Conservation (phyloP, 257 asterid species). For the Linderniella brevidens region DNA sequence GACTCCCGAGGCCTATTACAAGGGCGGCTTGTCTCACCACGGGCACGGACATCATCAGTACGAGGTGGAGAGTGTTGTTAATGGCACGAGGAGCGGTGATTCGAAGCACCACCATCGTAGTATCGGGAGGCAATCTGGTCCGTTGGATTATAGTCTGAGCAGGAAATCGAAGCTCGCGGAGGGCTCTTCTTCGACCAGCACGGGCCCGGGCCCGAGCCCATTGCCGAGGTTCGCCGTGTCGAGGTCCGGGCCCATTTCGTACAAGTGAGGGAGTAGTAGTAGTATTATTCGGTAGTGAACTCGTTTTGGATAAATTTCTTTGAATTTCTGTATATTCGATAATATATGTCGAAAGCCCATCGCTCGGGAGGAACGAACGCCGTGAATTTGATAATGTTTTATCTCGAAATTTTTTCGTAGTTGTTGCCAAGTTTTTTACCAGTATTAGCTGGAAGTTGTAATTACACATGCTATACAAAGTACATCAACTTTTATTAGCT, state of each 20-base stretch:
- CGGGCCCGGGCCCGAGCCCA: slow-evolving; percentile 81
- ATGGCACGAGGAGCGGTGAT: slow-evolving; percentile 34
- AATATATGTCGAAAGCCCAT: too few species aligned
- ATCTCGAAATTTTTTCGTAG: too few species aligned
- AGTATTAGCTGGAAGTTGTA: too few species aligned
- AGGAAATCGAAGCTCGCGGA: slow-evolving; percentile 49
- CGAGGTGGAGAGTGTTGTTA: slow-evolving; percentile 26
- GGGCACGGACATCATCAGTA: slow-evolving; percentile 54
- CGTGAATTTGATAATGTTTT: too few species aligned
- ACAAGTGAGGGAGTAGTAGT: slow-evolving; percentile 25
- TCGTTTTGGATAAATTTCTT: too few species aligned
- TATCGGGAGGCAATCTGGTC: slow-evolving; percentile 65
- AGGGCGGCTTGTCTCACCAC: slow-evolving; percentile 42
- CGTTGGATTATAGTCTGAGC: slow-evolving; percentile 63
- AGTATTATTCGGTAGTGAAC: slow-evolving; percentile 1
- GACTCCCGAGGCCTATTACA: slow-evolving; percentile 53
- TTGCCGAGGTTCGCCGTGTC: slow-evolving; percentile 91
- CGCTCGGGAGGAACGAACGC: too few species aligned
- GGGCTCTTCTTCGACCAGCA: slow-evolving; percentile 73
- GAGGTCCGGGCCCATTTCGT: slow-evolving; percentile 84
- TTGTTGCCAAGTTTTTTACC: too few species aligned
- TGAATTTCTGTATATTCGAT: too few species aligned
- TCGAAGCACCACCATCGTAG: slow-evolving; percentile 20
- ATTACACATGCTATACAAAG: too few species aligned
- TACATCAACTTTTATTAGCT: too few species aligned